Evolutionary conservation across 2,329 filamentous ascomycete genomes (phyloP), one percentile per base, ranked within the genome.

Genomic region (Tolypocladium ovalisporum): DNA sequence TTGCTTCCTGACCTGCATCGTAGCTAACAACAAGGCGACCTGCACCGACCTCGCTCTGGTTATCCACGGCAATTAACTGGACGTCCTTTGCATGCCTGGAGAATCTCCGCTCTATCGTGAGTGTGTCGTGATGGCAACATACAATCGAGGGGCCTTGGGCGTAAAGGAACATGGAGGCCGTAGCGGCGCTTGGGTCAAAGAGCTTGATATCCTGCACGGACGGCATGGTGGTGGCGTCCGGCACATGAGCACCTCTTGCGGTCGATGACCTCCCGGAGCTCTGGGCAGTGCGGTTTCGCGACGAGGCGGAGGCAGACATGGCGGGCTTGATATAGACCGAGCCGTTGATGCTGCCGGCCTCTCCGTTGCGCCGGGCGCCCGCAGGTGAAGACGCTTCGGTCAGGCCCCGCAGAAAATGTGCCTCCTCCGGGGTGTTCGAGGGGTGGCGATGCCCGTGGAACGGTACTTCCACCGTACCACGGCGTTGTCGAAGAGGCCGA

Each of bases 11-110:
- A 40, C 90, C 87, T 22, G 83, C 83, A 77, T 99, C 94, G 67
- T 96, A 97, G 75, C 91, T 97, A 60, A 96, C 90, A 2, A 96
- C 91, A 59, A 96, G 75, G 61, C 92, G 81, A 34, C 93, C 94
- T 1, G 87, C 86, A 3, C 92, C 92, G 60, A 85, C 77, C 64
- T 97, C 92, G 71, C 92, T 97, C 57, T 89, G 85, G 68, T 92
- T 97, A 71, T 99, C 94, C 56, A 95, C 91, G 1, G 87, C 86
- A 56, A 99, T 84, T 66, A 96, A 81, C 57, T 87, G 81, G 35
- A 99, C 85, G 63, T 95, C 87, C 61, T 96, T 89, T 37, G 83
- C 81, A 70, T 99, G 94, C 59, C 86, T 82, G 34, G 88, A 85
- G 69, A 97, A 97, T 22, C 88, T 83, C 60, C 91, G 81, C 67